These are phyloP conservation scores for Heterobasidion occidentale DNA, from an alignment of 1,284 basidiomycete genomes.

Conservation along the genomic window DNA sequence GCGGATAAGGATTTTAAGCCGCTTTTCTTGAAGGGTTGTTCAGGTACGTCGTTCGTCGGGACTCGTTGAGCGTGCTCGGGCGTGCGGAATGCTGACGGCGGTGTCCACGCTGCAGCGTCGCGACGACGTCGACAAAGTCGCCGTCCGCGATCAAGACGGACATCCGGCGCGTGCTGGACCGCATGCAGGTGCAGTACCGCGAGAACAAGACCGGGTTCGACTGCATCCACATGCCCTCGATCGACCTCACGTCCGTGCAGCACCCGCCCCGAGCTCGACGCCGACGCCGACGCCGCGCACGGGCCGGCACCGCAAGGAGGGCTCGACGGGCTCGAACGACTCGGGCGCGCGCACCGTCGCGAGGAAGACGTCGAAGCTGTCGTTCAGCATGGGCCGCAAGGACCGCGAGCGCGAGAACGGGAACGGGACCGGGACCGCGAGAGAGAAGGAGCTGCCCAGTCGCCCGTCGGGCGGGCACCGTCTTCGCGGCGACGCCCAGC, in stretches of 20 bases:
- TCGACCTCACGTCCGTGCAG: conserved; percentile 73
- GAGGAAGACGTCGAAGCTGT: conserved; percentile 71
- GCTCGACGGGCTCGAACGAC: conserved; percentile 41
- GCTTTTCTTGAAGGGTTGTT: conserved; percentile 87
- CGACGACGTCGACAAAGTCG: conserved; percentile 90
- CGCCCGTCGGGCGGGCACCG: conserved; percentile 49
- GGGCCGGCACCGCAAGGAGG: conserved; percentile 38
- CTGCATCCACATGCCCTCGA: conserved; percentile 91
- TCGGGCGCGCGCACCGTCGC: conserved; percentile 45
- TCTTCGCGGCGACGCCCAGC: conserved; percentile 53
- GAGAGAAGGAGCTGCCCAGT: conserved; percentile 33
- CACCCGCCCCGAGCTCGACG: conserved; percentile 19
- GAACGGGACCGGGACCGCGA: conserved; percentile 34
- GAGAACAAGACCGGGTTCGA: conserved; percentile 91
- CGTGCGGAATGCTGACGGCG: not conserved
- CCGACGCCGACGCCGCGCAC: conserved; percentile 17
- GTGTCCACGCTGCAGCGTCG: conserved; percentile 56
- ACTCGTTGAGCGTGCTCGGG: not conserved
- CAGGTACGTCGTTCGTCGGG: conserved; percentile 41
- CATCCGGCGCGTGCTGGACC: conserved; percentile 81
- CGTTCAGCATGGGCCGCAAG: conserved; percentile 47
- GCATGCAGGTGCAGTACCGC: conserved; percentile 91
- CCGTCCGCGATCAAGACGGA: conserved; percentile 78
- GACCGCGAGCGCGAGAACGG: too few species aligned
- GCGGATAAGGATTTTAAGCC: conserved; percentile 75